These are phyloP conservation scores for Fusarium dlaminii DNA, from an alignment of 2,329 filamentous ascomycete species.

Conservation along the genomic window DNA sequence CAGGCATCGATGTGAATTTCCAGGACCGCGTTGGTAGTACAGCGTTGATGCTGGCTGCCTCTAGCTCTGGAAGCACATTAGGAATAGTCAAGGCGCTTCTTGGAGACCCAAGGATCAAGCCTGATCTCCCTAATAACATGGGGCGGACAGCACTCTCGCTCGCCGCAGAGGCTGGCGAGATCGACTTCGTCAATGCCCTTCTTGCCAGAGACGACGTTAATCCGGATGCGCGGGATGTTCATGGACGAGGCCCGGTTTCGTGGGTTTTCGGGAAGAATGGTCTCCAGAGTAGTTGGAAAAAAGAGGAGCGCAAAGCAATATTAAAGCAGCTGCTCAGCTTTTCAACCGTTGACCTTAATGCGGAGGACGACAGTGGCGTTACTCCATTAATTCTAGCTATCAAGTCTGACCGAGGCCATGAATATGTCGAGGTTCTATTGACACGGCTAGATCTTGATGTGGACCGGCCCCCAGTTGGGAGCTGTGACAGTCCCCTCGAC, in stretches of 20 bases:
- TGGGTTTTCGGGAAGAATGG: not conserved
- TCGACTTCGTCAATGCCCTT: not conserved
- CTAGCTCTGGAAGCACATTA: accelerated
- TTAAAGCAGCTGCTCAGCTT: not conserved
- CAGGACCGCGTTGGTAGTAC: accelerated
- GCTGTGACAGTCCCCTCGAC: not conserved
- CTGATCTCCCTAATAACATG: not conserved
- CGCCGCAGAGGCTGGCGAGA: accelerated
- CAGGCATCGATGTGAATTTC: not conserved
- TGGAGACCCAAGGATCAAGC: not conserved
- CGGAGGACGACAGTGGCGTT: not conserved
- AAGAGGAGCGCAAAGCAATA: not conserved
- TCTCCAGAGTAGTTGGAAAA: accelerated
- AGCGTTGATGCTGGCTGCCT: not conserved
- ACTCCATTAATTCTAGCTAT: not conserved
- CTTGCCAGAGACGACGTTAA: accelerated
- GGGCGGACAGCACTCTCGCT: not conserved
- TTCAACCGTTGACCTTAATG: accelerated
- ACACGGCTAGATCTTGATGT: not conserved
- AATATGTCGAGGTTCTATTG: not conserved
- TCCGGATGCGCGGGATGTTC: not conserved
- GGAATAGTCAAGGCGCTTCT: not conserved
- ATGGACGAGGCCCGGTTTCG: not conserved
- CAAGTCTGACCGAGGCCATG: not conserved
- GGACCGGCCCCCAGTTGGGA: accelerated